Percentiles rank a stretch among this genome's conserved stretches.
Conservation (phyloP, 352 stramenopile genomes). For the Globisporangium splendens region DNA sequence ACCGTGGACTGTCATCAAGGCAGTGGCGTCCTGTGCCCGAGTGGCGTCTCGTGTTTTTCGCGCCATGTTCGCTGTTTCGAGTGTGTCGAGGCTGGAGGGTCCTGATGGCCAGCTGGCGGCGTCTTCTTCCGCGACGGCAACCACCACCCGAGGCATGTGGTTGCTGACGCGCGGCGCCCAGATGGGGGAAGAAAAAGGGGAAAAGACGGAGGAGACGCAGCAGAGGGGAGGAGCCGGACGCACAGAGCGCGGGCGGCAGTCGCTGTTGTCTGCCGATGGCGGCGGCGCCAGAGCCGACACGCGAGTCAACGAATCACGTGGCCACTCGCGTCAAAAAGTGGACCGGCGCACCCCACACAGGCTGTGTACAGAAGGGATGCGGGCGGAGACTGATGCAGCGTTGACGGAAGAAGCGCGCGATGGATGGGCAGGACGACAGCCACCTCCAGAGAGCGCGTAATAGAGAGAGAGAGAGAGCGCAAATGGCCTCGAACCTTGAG, state of each 20-base stretch:
- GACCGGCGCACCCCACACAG: too few relatives aligned
- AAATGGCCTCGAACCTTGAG: too few relatives aligned
- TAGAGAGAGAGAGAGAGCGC: too few relatives aligned
- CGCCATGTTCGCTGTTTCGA: constrained; percentile 7
- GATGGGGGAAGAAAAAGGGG: neutral
- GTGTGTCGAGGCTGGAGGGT: neutral
- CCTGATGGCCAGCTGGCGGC: neutral
- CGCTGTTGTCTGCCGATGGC: too few relatives aligned
- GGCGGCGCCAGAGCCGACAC: neutral
- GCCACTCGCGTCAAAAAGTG: too few relatives aligned
- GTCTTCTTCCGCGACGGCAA: neutral
- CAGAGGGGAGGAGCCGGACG: neutral
- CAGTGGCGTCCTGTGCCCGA: too few relatives aligned
- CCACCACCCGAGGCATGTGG: neutral
- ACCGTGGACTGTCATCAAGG: neutral
- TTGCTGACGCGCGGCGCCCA: neutral
- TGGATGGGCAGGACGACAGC: too few relatives aligned
- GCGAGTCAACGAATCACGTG: neutral
- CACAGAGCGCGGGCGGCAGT: neutral
- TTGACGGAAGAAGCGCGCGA: too few relatives aligned
- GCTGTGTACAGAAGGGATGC: too few relatives aligned
- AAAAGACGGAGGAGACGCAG: neutral
- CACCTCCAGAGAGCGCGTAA: too few relatives aligned
- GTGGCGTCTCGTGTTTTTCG: neutral
- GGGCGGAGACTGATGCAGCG: too few relatives aligned